Conservation (phyloP, 106 monocot genomes). For the Amphibolis antarctica region DNA sequence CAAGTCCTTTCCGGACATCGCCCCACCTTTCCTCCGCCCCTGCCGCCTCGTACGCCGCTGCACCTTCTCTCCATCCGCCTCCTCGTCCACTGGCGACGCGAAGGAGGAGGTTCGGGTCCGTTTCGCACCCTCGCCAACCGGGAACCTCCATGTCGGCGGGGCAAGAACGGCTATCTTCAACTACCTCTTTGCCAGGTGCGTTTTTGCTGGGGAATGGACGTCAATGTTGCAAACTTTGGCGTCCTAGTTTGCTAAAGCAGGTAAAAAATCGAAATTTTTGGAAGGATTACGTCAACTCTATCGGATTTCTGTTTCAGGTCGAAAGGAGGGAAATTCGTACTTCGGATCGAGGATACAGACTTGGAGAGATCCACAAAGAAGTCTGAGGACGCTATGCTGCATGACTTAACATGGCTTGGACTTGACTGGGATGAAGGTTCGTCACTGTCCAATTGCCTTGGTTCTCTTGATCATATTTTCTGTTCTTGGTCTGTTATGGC, state of each 20-base stretch:
- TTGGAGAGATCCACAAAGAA: conserved; percentile 66
- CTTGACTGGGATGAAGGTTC: conserved; percentile 84
- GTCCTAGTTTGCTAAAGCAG: too few relatives aligned
- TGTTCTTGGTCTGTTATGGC: too few relatives aligned
- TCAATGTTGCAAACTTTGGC: too few relatives aligned
- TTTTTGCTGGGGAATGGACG: too few relatives aligned
- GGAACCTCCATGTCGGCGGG: conserved; percentile 68
- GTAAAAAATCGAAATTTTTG: too few relatives aligned
- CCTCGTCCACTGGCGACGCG: conserved; percentile 13
- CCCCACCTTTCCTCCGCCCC: conserved; percentile 18
- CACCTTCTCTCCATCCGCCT: conserved; percentile 19
- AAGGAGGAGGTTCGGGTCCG: conserved; percentile 54
- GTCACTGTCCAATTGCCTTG: neutral
- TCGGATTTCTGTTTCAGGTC: too few relatives aligned
- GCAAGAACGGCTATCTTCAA: conserved; percentile 71
- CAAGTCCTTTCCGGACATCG: conserved; percentile 27
- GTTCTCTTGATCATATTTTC: neutral
- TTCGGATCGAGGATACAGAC: conserved; percentile 67
- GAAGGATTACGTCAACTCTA: too few relatives aligned
- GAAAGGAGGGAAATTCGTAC: conserved; percentile 59
- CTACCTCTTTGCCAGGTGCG: conserved; percentile 61
- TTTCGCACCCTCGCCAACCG: conserved; percentile 70
- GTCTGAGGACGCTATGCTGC: conserved; percentile 59
- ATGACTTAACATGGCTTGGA: conserved; percentile 70
- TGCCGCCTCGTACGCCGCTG: conserved; percentile 15